Conservation (phyloP, 768 basidiomycete species). For the Tephrocybe rancida region DNA sequence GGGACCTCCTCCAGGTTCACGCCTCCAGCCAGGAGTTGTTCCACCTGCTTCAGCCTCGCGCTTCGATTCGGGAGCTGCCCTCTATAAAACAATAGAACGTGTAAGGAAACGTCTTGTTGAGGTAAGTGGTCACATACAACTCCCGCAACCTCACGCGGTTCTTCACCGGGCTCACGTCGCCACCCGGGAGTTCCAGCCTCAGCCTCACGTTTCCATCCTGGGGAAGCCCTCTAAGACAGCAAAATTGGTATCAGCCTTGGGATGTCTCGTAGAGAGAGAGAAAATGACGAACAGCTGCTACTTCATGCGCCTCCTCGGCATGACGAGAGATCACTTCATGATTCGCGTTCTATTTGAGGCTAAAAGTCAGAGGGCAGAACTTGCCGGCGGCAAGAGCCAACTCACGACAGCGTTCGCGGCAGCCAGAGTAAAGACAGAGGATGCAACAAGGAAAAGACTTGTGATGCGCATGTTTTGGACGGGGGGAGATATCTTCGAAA, state of each 20-base stretch:
- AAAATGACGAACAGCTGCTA: not conserved
- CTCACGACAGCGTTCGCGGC: conserved; percentile 28
- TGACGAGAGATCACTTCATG: conserved; percentile 18
- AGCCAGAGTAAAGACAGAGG: conserved; percentile 25
- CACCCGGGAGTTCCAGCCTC: conserved; percentile 18
- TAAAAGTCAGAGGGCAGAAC: conserved; percentile 1
- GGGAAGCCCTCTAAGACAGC: conserved; percentile 2
- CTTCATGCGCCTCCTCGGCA: conserved; percentile 10
- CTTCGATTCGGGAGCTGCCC: not conserved
- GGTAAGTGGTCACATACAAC: conserved; percentile 18
- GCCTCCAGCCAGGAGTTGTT: conserved; percentile 14
- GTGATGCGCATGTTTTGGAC: conserved; percentile 30
- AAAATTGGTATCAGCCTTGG: not conserved
- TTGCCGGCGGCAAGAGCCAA: not conserved
- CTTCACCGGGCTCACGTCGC: conserved; percentile 20
- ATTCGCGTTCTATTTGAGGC: conserved; percentile 5
- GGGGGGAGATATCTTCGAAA: conserved; percentile 16
- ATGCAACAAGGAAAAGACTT: conserved; percentile 22
- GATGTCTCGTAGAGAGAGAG: not conserved
- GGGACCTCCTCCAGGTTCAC: not conserved
- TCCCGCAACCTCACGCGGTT: conserved; percentile 5
- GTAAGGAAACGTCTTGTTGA: not conserved
- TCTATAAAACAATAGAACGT: not conserved
- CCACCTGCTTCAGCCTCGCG: conserved; percentile 9
- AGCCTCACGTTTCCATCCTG: conserved; percentile 22